Evolutionary conservation across 345 rosid species (phyloP).

Genomic region (Arabidopsis arenosa): DNA sequence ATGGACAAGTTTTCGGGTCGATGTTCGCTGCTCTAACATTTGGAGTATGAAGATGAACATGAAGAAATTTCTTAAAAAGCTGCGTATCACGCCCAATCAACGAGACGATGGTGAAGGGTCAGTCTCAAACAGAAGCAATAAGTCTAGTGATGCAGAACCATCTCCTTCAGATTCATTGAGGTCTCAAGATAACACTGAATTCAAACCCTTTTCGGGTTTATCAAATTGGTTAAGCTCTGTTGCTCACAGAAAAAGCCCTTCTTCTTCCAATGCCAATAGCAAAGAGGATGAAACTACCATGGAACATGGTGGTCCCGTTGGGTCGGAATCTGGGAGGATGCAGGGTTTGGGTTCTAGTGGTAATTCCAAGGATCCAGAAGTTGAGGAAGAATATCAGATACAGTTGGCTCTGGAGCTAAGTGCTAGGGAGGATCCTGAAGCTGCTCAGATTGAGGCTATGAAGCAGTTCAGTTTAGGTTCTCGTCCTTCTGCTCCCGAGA

Average conservation of each 20-base stretch:
- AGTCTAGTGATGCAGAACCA: constrained; percentile 55
- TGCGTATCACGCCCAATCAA: constrained; percentile 71
- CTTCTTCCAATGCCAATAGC: constrained; percentile 59
- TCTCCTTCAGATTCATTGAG: constrained; percentile 56
- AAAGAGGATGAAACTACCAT: constrained; percentile 48
- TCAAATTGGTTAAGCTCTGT: constrained; percentile 88
- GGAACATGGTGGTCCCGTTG: constrained; percentile 58
- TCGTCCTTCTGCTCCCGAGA: constrained; percentile 61
- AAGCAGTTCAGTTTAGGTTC: constrained; percentile 92
- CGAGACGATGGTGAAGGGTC: constrained; percentile 69
- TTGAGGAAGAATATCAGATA: constrained; percentile 93
- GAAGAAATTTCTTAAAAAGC: constrained; percentile 92
- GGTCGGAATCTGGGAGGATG: constrained; percentile 49
- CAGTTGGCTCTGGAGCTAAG: constrained; percentile 92
- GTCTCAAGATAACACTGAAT: constrained; percentile 55
- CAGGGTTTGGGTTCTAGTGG: constrained; percentile 59
- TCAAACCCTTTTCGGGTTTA: constrained; percentile 72
- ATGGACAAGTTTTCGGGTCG: constrained; percentile 71
- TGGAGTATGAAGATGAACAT: constrained; percentile 53
- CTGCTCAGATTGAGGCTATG: constrained; percentile 96
- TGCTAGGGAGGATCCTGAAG: constrained; percentile 98
- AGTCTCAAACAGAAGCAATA: constrained; percentile 59
- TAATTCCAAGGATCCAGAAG: constrained; percentile 73
- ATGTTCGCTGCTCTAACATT: constrained; percentile 61
- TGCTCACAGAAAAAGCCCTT: constrained; percentile 59